Conservation (phyloP, 139 green algal species). For the Picocystis salinarum region DNA sequence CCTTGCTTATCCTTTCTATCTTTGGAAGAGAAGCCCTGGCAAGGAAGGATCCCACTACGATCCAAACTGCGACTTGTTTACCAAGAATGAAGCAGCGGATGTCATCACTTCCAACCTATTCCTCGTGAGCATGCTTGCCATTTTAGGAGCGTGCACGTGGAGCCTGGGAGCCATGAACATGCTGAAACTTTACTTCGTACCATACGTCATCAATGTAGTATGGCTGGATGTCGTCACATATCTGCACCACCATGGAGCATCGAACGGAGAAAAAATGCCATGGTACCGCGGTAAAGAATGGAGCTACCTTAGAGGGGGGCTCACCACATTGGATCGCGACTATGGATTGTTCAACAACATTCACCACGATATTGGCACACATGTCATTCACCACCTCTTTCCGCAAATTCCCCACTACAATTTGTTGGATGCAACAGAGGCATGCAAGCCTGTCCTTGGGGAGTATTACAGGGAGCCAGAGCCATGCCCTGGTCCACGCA, state of each 20-base stretch:
- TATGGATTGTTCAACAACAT: constrained; percentile 81
- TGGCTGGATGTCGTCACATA: constrained; percentile 94
- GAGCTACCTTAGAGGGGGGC: constrained; percentile 78
- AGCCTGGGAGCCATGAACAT: constrained; percentile 51
- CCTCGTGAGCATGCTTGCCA: constrained; percentile 49
- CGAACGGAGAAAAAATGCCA: constrained; percentile 58
- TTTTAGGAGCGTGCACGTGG: constrained; percentile 49
- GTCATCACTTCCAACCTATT: constrained; percentile 60
- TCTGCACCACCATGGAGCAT: constrained; percentile 77
- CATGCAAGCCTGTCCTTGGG: constrained; percentile 72
- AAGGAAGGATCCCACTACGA: constrained; percentile 83
- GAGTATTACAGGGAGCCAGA: constrained; percentile 75
- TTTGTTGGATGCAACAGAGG: constrained; percentile 69
- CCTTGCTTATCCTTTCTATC: constrained; percentile 87
- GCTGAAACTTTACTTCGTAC: constrained; percentile 77
- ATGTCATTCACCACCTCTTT: constrained; percentile 91
- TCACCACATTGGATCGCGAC: constrained; percentile 80
- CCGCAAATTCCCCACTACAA: constrained; percentile 89
- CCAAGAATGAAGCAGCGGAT: constrained; percentile 7
- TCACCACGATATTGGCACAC: constrained; percentile 88
- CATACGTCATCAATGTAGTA: constrained; percentile 73
- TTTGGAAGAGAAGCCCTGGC: constrained; percentile 58
- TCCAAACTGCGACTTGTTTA: constrained; percentile 69
- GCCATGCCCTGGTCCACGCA: constrained; percentile 25
- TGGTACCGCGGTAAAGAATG: constrained; percentile 85